Conservation (phyloP, 225 moss, liverwort and hornwort genomes). For the Marchantia polymorpha region DNA sequence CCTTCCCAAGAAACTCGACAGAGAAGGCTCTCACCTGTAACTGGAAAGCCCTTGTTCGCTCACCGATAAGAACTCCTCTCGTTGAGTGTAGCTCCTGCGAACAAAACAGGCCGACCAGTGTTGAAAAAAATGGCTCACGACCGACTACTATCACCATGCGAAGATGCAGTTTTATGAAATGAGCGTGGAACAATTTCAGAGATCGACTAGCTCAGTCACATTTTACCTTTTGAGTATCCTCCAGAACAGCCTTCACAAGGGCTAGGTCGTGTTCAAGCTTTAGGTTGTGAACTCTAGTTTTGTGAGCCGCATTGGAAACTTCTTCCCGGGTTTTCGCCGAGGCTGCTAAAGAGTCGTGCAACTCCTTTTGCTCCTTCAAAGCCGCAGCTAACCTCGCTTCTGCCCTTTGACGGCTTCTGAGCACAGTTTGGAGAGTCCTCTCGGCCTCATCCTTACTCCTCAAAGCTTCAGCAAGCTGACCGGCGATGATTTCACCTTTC, state of each 20-base stretch:
- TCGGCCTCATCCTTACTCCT: conserved; percentile 73
- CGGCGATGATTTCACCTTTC: conserved; percentile 68
- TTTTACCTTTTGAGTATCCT: conserved; percentile 87
- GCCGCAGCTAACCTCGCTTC: conserved; percentile 75
- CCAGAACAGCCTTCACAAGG: conserved; percentile 74
- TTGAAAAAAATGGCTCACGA: neutral
- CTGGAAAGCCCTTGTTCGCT: conserved; percentile 76
- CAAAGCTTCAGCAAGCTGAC: conserved; percentile 52
- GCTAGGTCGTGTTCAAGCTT: conserved; percentile 84
- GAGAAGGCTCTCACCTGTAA: conserved; percentile 70
- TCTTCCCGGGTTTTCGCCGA: conserved; percentile 71
- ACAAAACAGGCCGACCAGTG: neutral
- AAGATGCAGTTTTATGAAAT: neutral
- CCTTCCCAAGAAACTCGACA: neutral
- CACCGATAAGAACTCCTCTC: conserved; percentile 59
- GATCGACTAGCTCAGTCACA: neutral
- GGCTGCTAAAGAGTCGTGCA: conserved; percentile 50
- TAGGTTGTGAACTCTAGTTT: conserved; percentile 68
- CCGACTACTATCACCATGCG: neutral
- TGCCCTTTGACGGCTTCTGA: conserved; percentile 59
- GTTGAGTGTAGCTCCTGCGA: conserved; percentile 85
- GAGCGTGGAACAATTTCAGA: neutral
- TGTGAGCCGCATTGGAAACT: conserved; percentile 60
- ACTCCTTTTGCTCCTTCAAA: conserved; percentile 60
- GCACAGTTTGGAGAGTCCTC: conserved; percentile 45